Evolutionary conservation across 1,284 basidiomycete genomes (phyloP).

Genomic region (Ustilago lituana): DNA sequence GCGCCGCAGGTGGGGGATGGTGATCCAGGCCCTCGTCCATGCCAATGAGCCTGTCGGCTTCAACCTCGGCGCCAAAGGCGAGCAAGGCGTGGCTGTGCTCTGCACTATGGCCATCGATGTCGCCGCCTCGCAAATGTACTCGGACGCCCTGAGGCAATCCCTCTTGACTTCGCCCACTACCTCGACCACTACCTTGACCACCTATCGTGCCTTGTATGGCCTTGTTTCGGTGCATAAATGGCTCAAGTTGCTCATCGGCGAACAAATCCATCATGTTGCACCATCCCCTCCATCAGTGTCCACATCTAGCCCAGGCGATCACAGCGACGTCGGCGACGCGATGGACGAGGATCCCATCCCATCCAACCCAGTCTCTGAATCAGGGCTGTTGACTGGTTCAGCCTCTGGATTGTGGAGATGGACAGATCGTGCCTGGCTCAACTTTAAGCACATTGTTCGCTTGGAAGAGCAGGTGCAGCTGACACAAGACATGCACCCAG

Average conservation of each 20-base stretch:
- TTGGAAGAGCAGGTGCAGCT: too few relatives aligned
- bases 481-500: too few relatives aligned
- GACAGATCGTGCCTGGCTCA: conserved; percentile 3
- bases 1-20: background rate
- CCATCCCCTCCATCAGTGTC: background rate
- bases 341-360: background rate
- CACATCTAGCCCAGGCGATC: background rate
- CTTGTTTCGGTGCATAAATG: background rate
- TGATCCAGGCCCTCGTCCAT: too few relatives aligned
- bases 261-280: background rate
- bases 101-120: conserved; percentile 1
- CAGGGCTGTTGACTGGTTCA: background rate
- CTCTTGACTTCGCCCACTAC: too few relatives aligned
- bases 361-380: background rate
- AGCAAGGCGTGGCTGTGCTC: too few relatives aligned
- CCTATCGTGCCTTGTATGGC: background rate
- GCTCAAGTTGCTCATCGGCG: background rate
- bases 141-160: background rate
- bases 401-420: background rate
- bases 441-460: too few relatives aligned
- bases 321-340: background rate
- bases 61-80: too few relatives aligned
- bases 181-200: background rate
- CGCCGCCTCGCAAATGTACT: background rate
- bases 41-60: too few relatives aligned